Base-by-base conservation (phyloP, 1,284 basidiomycete species). In the Leccinum huronense region DNA sequence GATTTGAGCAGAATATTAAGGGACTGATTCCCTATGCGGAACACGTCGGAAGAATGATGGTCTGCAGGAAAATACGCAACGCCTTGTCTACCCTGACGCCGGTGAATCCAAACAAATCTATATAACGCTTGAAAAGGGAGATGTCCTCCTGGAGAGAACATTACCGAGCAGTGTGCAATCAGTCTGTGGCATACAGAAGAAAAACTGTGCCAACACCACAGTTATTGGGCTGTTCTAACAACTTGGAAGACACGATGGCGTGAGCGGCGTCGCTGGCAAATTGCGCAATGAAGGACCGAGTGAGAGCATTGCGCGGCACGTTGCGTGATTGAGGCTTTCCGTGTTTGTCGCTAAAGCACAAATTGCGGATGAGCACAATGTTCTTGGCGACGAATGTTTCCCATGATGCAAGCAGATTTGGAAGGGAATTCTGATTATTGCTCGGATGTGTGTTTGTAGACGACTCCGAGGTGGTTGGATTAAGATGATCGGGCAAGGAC, bases 51-150 rank as follows among this genome's bases (percentile, higher is more conserved):
- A 94, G 76, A 27, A 27, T 27, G 60, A 98, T 75, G 27, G 94
- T 88, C 71, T 95, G 85, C 63, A 98, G 78, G 79, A 98, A 95
- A 58, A 91, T 85, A 45, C 97, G 87, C 62, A 99, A 80, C 4
- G 95, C 94, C 63, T 90, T 89, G 78, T 98, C 95, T 67, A 98
- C 87, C 65, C 92, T 83, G 54, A 97, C 80, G 2, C 91, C 90
- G 1, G 83, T 79, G 72, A 97, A 92, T 16, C 91, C 88, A 78
- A 98, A 97, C 63, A 86, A 86, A 71, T 94, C 93, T 27, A 27
- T 27, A 27, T 27, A 27, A 27, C 23, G 23, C 23, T 27, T 27
- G 23, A 27, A 27, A 27, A 27, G 23, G 23, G 23, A 27, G 91
- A 90, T 38, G 86, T 81, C 67, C 87, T 83, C 67, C 84, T 83